Percentiles rank a stretch among this genome's conserved stretches.
These are phyloP conservation scores for Hypoxylon sp. DNA, from an alignment of 2,329 filamentous ascomycete genomes.

Conservation along the genomic window DNA sequence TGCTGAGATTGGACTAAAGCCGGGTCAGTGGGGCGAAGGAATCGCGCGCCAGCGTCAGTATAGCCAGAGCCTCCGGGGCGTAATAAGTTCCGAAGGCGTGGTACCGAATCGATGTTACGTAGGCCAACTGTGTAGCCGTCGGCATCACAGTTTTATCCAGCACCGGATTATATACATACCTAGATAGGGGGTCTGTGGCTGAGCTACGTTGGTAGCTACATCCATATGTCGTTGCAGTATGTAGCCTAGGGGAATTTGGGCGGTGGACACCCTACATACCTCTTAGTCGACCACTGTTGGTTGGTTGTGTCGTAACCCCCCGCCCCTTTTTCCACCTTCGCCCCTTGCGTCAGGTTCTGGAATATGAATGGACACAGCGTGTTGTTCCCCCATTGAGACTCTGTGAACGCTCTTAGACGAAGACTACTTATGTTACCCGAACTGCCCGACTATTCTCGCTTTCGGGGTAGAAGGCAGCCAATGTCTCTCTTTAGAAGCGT, in stretches of 20 bases:
- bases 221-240: no score
- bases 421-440: no score
- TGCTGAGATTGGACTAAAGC: neutral
- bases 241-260: neutral
- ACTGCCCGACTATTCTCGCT: no score
- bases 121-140: neutral
- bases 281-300: neutral
- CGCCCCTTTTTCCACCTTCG: neutral
- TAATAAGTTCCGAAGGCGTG: neutral
- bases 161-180: neutral
- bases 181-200: neutral
- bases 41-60: neutral
- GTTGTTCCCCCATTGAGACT: neutral
- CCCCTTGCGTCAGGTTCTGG: neutral
- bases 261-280: neutral
- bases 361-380: neutral
- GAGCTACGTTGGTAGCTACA: no score
- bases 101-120: neutral
- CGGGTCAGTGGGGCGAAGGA: slow-evolving; percentile 12
- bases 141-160: neutral
- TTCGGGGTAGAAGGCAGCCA: neutral
- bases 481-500: neutral
- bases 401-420: neutral
- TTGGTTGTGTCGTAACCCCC: neutral
- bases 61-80: neutral